Evolutionary conservation across 345 rosid species (phyloP), one percentile per base, ranked within the genome.

Genomic region (Kernera saxatilis): DNA sequence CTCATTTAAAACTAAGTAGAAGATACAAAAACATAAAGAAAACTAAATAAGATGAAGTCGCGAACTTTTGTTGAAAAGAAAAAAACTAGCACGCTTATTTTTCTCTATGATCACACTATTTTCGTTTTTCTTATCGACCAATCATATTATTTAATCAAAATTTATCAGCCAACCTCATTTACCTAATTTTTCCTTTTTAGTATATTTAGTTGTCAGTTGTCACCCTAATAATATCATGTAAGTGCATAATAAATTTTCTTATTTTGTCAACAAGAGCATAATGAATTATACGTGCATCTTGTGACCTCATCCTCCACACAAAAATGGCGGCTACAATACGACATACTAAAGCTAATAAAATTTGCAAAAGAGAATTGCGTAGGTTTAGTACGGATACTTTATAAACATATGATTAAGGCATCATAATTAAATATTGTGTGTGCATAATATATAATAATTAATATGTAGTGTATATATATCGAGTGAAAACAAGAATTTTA

Each of bases 281-380:
- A 55, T 65, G 44, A 66, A 48, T n/a, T 41, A 59, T 58, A 59
- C 41, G 41, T 62, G 75, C 58, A 51, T 39, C 30, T 74, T 30
- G 64, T 76, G 79, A 69, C 75, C 67, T 76, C 79, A 76, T 46
- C 46, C 45, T 63, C 79, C 79, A 76, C 66, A 37, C 65, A 46
- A n/a, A 69, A 69, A 55, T 55, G 75, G 79, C 79, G 79, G 79
- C 79, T 69, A 48, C 25, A 63, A 63, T 76, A 18, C 45, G 79
- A 70, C 65, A 76, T 46, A 15, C 22, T 61, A 22, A 62, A 54
- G 44, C 60, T 55, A 32, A 52, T 43, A 45, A 26, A 6, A n/a
- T 45, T 73, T 49, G 32, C 58, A 21, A 48, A 58, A 50, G 6
- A 58, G 14, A 41, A 59, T 57, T 49, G 12, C 43, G 0, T 45